Percentiles rank a stretch among this genome's conserved stretches.
Evolutionary conservation across 768 basidiomycete genomes (phyloP).

Genomic region (Hemileccinum impolitum): DNA sequence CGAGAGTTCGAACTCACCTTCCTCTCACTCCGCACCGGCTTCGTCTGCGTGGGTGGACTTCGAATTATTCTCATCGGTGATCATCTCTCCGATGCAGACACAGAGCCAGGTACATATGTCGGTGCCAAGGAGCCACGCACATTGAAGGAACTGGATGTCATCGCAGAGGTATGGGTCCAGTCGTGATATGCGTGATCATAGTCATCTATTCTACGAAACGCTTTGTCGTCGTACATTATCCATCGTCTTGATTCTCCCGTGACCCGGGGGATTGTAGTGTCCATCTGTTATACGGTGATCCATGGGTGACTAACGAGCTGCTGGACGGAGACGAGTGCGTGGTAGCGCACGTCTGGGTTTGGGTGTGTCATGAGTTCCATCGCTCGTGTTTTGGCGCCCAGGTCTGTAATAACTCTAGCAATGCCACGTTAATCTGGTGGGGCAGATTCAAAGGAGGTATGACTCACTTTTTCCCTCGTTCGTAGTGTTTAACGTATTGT

Average conservation of each 20-base stretch:
- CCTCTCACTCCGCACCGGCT: conserved; percentile 56
- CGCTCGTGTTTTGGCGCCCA: conserved; percentile 81
- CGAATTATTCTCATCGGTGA: conserved; percentile 67
- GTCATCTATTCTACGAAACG: conserved; percentile 10
- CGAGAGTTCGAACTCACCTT: conserved; percentile 66
- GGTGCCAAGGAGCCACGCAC: conserved; percentile 39
- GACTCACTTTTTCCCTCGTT: conserved; percentile 86
- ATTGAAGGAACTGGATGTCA: conserved; percentile 68
- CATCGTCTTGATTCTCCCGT: not conserved
- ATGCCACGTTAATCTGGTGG: not conserved
- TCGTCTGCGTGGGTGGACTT: conserved; percentile 63
- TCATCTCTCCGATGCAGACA: conserved; percentile 38
- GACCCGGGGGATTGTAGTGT: not conserved
- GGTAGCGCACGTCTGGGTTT: conserved; percentile 88
- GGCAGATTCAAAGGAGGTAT: not conserved
- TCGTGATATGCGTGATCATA: conserved; percentile 21
- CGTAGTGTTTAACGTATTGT: conserved; percentile 89
- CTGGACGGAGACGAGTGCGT: conserved; percentile 86
- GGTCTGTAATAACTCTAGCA: conserved; percentile 69
- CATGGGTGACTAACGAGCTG: conserved; percentile 89
- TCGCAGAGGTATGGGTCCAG: conserved; percentile 69
- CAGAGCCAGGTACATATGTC: conserved; percentile 18
- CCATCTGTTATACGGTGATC: conserved; percentile 41
- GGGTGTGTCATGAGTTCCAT: conserved; percentile 93
- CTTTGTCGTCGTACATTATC: conserved; percentile 7